A percentile compares a stretch with the other conserved stretches of the same genome.
Evolutionary conservation across 192 early-diverging fungal species (phyloP).

Genomic region (Entophlyctis helioformis): DNA sequence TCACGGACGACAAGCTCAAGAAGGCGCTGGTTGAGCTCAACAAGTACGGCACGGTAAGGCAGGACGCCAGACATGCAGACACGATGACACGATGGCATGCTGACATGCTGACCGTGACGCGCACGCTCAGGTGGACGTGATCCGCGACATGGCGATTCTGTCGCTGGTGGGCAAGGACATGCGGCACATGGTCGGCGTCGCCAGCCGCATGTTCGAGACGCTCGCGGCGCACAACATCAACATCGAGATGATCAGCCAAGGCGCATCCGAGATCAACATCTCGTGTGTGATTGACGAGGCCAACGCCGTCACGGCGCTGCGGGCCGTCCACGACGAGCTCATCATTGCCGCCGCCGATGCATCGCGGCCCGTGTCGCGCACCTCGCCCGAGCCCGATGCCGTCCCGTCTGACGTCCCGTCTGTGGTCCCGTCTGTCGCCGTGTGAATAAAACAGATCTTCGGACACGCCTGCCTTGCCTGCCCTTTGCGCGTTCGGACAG

Average conservation of each 20-base stretch:
- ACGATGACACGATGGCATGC: too few relatives aligned
- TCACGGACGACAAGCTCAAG: conserved; percentile 49
- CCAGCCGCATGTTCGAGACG: conserved; percentile 85
- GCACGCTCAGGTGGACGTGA: conserved; percentile 61
- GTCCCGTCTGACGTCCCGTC: too few relatives aligned
- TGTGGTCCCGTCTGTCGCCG: too few relatives aligned
- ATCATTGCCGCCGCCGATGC: too few relatives aligned
- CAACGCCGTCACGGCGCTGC: conserved; percentile 60
- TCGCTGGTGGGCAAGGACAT: conserved; percentile 93
- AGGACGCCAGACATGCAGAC: too few relatives aligned
- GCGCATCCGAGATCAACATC: conserved; percentile 97
- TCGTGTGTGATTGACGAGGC: conserved; percentile 83
- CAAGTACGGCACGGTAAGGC: conserved; percentile 60
- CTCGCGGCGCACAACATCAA: conserved; percentile 81
- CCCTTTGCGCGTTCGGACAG: too few relatives aligned
- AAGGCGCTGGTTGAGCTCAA: conserved; percentile 67
- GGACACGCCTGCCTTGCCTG: too few relatives aligned
- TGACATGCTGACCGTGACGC: too few relatives aligned
- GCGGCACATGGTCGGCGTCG: conserved; percentile 94
- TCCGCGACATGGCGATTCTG: conserved; percentile 86
- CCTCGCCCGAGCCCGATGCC: too few relatives aligned
- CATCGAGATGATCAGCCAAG: conserved; percentile 99
- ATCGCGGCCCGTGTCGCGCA: too few relatives aligned
- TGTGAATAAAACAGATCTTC: too few relatives aligned
- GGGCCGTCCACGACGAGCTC: conserved; percentile 78